Base-by-base conservation (phyloP, 495 filamentous ascomycete genomes). In the Podospora appendiculata region DNA sequence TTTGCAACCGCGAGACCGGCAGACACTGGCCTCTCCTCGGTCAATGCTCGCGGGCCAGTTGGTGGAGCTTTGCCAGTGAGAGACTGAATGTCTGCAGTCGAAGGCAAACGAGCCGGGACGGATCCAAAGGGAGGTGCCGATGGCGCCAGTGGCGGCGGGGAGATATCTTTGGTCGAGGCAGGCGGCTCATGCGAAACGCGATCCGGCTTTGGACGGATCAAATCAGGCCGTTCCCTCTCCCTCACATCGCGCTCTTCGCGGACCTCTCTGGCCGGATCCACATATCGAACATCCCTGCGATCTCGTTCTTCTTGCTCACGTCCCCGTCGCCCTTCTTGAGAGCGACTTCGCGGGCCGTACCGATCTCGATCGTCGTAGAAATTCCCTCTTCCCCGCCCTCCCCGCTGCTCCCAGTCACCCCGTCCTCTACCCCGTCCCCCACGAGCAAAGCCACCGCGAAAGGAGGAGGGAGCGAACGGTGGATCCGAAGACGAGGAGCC, bases 51-150 rank as follows among this genome's bases (percentile, higher is more conserved):
- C 6, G 77, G 76, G 4, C 72, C 78, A 6, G 77, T 80, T 12
- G 78, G 78, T 0, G 73, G 73, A 5, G 67, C 59, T 51, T 76
- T 77, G 35, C 72, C 68, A 18, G 69, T 73, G 13, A 61, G 56
- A n/a, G 67, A 67, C 45, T 50, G 57, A 45, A 76, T 60, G 41
- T 70, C 64, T 9, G 69, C 58, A 11, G 68, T 49, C 18, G 70
- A 68, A 6, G 68, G 48, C 33, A 72, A 59, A 35, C 72, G 67
- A 36, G 69, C 71, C 4, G 79, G 78, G 2, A 73, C 72, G 8
- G 84, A 87, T 10, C 87, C 87, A 72, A 94, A 92, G 2, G 88
- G 85, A 14, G 89, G 89, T 3, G 91, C 89, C 34, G 88, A 84
- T 11, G 88, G 87, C 38, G 86, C 85, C 45, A 87, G 73, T n/a